phyloP scores from a whole-genome alignment of 257 asterid species.

The Rehmannia glutinosa region DNA sequence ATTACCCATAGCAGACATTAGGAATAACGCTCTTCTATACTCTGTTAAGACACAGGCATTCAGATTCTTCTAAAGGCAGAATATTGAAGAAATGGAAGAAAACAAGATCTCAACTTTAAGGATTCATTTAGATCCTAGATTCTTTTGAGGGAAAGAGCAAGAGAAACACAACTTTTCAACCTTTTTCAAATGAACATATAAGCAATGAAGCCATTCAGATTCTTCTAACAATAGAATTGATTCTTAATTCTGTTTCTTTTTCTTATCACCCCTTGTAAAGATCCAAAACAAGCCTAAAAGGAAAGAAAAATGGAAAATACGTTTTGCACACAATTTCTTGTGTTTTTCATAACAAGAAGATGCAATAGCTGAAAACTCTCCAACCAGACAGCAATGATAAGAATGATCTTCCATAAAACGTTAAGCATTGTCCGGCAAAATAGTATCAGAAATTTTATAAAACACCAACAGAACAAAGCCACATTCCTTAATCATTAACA shows the following conservation, averaged over 20 bases:
- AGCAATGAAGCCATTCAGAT: too few species aligned
- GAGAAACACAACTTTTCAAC: too few species aligned
- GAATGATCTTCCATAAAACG: neutral
- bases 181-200: too few species aligned
- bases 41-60: constrained; percentile 25
- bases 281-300: neutral
- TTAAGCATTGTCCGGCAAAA: neutral
- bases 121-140: neutral
- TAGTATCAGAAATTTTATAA: neutral
- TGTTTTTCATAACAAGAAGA: neutral
- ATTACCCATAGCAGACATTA: constrained; percentile 70
- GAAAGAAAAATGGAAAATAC: neutral
- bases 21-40: constrained; percentile 10
- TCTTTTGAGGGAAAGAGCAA: too few species aligned
- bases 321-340: neutral
- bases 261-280: neutral
- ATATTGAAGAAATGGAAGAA: neutral
- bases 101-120: neutral
- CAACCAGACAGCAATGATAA: neutral
- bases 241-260: neutral
- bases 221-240: too few species aligned
- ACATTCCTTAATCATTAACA: neutral
- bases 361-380: neutral
- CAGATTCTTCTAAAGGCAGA: constrained; percentile 10
- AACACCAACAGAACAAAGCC: neutral